These are phyloP conservation scores for Protomyces inundatus DNA, from an alignment of 1,139 yeast genomes.

Conservation along the genomic window DNA sequence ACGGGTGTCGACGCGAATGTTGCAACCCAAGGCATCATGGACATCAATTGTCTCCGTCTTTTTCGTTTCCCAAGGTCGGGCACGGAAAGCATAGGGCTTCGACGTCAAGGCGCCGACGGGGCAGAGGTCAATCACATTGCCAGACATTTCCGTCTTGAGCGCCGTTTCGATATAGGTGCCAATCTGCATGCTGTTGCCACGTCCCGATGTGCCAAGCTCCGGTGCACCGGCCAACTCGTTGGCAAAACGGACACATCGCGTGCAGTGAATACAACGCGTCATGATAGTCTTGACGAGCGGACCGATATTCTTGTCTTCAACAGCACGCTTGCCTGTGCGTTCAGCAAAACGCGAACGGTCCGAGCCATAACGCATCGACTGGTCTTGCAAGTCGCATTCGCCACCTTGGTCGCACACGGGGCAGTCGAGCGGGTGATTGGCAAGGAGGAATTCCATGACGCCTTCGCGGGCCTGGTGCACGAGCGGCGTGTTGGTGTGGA, in stretches of 20 bases:
- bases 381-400: conserved; percentile 89
- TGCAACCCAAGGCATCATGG: conserved; percentile 76
- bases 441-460: conserved; percentile 80
- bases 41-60: conserved; percentile 86
- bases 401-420: conserved; percentile 95
- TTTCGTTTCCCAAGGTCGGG: conserved; percentile 92
- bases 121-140: conserved; percentile 81
- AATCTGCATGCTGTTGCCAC: conserved; percentile 89
- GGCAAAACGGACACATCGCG: conserved; percentile 84
- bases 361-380: conserved; percentile 73
- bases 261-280: conserved; percentile 92
- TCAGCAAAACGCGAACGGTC: conserved; percentile 84
- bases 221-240: conserved; percentile 93
- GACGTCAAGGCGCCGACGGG: conserved; percentile 91
- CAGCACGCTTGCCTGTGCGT: conserved; percentile 80
- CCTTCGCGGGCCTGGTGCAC: conserved; percentile 84
- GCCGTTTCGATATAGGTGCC: conserved; percentile 85
- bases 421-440: conserved; percentile 88
- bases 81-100: conserved; percentile 84
- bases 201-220: conserved; percentile 80
- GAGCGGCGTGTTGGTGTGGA: conserved; percentile 72
- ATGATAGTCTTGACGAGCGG: conserved; percentile 84
- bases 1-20: conserved; percentile 77
- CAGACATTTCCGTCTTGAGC: conserved; percentile 78
- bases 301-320: conserved; percentile 84